These are phyloP conservation scores for Candida pseudofarinosa DNA, from an alignment of 805 yeast species.

Conservation along the genomic window DNA sequence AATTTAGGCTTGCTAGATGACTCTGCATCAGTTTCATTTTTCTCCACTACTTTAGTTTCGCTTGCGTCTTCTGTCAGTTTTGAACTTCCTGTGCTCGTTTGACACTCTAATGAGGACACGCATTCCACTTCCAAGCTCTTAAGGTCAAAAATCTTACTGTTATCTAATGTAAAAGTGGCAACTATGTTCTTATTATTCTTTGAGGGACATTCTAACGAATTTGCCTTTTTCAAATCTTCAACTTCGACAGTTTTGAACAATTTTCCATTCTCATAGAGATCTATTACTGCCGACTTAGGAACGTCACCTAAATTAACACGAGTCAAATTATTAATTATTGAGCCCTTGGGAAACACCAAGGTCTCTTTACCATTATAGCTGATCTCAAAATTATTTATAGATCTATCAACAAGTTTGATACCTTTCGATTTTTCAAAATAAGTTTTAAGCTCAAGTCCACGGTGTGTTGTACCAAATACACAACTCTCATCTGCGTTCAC, in stretches of 20 bases:
- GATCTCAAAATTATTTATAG: constrained; percentile 46
- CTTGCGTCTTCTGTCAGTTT: background rate
- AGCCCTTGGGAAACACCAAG: constrained; percentile 46
- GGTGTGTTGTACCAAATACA: constrained; percentile 82
- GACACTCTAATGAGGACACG: too few species aligned
- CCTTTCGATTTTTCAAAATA: constrained; percentile 60
- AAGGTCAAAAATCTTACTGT: constrained; percentile 48
- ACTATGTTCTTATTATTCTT: constrained; percentile 22
- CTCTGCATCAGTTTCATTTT: constrained; percentile 12
- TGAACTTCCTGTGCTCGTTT: too few species aligned
- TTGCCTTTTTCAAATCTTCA: constrained; percentile 24
- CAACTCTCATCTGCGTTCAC: constrained; percentile 96
- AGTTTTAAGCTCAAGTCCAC: constrained; percentile 70
- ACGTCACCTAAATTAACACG: constrained; percentile 35
- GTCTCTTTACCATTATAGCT: constrained; percentile 19
- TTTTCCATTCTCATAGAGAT: constrained; percentile 37
- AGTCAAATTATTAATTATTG: constrained; percentile 29
- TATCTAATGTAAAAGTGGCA: constrained; percentile 43
- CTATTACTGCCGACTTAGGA: constrained; percentile 23
- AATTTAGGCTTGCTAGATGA: constrained; percentile 15
- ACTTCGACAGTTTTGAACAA: constrained; percentile 25
- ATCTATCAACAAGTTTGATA: constrained; percentile 54
- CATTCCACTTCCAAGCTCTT: constrained; percentile 46
- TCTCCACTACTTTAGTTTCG: constrained; percentile 3
- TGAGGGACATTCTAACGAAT: constrained; percentile 38